Percentiles rank a stretch among this genome's conserved stretches.
These are phyloP conservation scores for Camelina laxa DNA, from an alignment of 345 rosid species.

Conservation along the genomic window DNA sequence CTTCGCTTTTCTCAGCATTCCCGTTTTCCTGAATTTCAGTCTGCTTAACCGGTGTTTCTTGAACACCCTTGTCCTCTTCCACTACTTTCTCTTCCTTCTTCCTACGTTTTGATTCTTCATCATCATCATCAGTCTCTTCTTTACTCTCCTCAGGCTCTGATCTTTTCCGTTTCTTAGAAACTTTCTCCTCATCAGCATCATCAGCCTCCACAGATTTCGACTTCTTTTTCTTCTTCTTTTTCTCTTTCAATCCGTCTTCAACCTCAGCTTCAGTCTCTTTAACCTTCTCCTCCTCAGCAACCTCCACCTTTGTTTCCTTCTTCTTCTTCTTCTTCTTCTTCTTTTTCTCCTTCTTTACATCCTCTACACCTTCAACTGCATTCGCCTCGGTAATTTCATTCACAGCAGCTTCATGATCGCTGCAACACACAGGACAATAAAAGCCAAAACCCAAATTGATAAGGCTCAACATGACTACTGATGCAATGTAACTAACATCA, in stretches of 20 bases:
- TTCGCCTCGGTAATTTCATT: not conserved
- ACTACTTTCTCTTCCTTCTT: slow-evolving; percentile 53
- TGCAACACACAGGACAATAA: slow-evolving; percentile 19
- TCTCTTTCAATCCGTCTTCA: slow-evolving; percentile 42
- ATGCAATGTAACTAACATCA: slow-evolving; percentile 14
- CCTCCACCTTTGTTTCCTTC: slow-evolving; percentile 48
- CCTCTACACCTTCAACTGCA: slow-evolving; percentile 33
- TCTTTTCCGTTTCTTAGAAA: slow-evolving; percentile 82
- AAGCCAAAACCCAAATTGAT: not conserved
- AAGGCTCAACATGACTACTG: not conserved
- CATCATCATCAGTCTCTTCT: slow-evolving; percentile 39
- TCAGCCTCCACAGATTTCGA: slow-evolving; percentile 43
- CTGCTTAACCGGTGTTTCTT: slow-evolving; percentile 47
- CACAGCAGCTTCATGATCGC: slow-evolving; percentile 2
- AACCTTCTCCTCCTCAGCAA: slow-evolving; percentile 39
- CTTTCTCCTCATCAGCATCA: slow-evolving; percentile 38
- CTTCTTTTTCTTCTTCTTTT: slow-evolving; percentile 56
- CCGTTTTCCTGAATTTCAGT: slow-evolving; percentile 46
- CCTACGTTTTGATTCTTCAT: slow-evolving; percentile 60
- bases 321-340: slow-evolving; percentile 61
- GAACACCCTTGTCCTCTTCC: slow-evolving; percentile 34
- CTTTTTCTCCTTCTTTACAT: slow-evolving; percentile 48
- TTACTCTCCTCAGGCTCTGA: slow-evolving; percentile 53
- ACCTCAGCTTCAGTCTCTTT: slow-evolving; percentile 38
- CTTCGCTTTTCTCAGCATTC: slow-evolving; percentile 44